Evolutionary conservation across 257 asterid species (phyloP).

Genomic region (Petrea volubilis): DNA sequence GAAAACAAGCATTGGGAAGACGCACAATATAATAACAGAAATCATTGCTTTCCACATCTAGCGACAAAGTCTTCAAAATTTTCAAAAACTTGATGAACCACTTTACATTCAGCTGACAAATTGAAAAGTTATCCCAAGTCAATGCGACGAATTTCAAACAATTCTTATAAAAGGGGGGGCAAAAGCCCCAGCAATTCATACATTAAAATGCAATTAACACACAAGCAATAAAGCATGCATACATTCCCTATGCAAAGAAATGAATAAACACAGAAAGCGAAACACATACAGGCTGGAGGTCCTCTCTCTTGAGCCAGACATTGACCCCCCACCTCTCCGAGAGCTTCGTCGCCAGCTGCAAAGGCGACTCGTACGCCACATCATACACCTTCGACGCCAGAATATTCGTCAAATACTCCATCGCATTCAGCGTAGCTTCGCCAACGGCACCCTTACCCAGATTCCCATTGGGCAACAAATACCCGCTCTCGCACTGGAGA

Average conservation of each 20-base stretch:
- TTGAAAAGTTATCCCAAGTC: not conserved
- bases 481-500: conserved; percentile 65
- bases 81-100: not conserved
- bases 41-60: not conserved
- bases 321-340: conserved; percentile 67
- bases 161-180: not conserved
- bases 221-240: conserved; percentile 5
- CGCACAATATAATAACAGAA: not conserved
- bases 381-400: conserved; percentile 80
- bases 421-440: conserved; percentile 39
- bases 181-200: not conserved
- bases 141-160: not conserved
- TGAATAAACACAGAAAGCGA: not conserved
- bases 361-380: conserved; percentile 70
- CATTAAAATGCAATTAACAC: not conserved
- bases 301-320: conserved; percentile 87
- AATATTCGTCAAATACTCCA: conserved; percentile 74
- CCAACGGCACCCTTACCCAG: conserved; percentile 24
- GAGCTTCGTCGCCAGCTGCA: conserved; percentile 76
- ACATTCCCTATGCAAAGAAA: not conserved
- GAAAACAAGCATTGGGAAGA: not conserved
- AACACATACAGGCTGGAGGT: conserved; percentile 74
- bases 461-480: conserved; percentile 46
- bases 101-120: conserved; percentile 11
- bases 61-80: not conserved